Evolutionary conservation across 164 flowering plant genomes (phyloP), one percentile per base, ranked within the genome.

Genomic region (Taxillus chinensis): DNA sequence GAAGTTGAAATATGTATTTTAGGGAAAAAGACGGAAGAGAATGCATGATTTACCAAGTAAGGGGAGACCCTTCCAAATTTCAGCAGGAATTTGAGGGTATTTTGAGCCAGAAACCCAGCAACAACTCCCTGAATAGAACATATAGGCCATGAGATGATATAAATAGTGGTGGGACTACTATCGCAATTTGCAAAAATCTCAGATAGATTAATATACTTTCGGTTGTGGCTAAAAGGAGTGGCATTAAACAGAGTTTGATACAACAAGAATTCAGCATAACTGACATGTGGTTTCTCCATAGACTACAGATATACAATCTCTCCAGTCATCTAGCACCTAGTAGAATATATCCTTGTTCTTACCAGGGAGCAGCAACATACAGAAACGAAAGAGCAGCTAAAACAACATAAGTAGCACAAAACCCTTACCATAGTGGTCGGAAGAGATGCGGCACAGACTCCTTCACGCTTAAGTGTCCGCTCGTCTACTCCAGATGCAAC

Each of bases 401-500:
- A 43, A 48, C 0, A 48, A 48, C 4, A 48, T 7, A 27, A 11
- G 51, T 7, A 7, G 12, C 9, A 8, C 4, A 62, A 5, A 43
- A 13, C 38, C 39, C 60, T 74, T 76, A 90, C 98, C 98, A 93
- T 93, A 46, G 98, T 93, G 50, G 98, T 93, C 5, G 98, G 98
- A 41, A 93, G 75, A 66, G 98, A 93, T 65, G 98, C 98, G 70
- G 98, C 98, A 75, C 98, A 93, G 55, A 93, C 98, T 41, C 98
- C 98, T 71, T 93, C 98, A 71, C 98, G 93, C 78, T 93, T 93
- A 39, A 93, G 87, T 15, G 97, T 93, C 13, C 96, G 87, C 69
- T 93, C 98, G 78, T 93, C 98, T 15, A 93, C 78, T 56, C 98
- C 98, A 64, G 98, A 93, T 67, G 98, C 98, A 64, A 93, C 98